Conservation (phyloP, 345 rosid species). For the thale cress (Arabidopsis thaliana) region TAIR10.1 NC_003070.9:11115501-11116000, state of each 20-base stretch:
- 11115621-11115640: constrained; percentile 98
- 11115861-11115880: constrained; percentile 69
- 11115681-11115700: constrained; percentile 73
- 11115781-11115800: constrained; percentile 83
- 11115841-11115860: constrained; percentile 65
- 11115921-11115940: constrained; percentile 65
- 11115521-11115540: constrained; percentile 87
- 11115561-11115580: constrained; percentile 83
- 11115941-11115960: constrained; percentile 1
- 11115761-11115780: constrained; percentile 83
- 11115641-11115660: constrained; percentile 93
- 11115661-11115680: constrained; percentile 85
- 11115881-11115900: constrained; percentile 59
- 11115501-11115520: constrained; percentile 70
- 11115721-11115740: constrained; percentile 47
- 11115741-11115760: constrained; percentile 49
- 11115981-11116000: constrained; percentile 27
- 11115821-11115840: constrained; percentile 75
- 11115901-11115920: constrained; percentile 72
- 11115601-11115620: constrained; percentile 90
- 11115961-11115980: constrained; percentile 22
- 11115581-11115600: constrained; percentile 85
- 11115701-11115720: constrained; percentile 78
- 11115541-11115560: constrained; percentile 76
- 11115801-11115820: constrained; percentile 80